Evolutionary conservation across 352 stramenopile species (phyloP), one percentile per base, ranked within the genome.

Genomic region (Phytopythium cucurbitacearum): DNA sequence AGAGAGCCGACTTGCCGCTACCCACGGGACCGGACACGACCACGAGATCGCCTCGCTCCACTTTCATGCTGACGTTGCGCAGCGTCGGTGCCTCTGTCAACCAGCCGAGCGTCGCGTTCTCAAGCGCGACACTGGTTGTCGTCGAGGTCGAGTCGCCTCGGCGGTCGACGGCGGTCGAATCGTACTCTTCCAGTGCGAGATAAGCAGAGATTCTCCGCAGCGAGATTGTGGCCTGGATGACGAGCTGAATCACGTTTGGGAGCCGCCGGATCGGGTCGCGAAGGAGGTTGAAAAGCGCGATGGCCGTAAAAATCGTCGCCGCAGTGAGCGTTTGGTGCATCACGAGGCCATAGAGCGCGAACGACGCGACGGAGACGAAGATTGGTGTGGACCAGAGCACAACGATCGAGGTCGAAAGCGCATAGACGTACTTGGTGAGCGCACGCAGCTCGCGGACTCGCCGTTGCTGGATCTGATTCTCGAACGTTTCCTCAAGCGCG

Each of bases 401-500:
- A 43, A 65, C 64, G 53, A 90, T 91, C 47, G 76, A 81, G 9
- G 60, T 33, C 6, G 60, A 48, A 0, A 40, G 40, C 59, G 67
- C 68, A 87, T 90, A 35, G 75, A 86, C 21, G 41, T 51, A 69
- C 10, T 35, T 45, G 52, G 45, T 62, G 94, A 89, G 77, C 67
- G 95, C 13, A 60, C 76, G 73, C 46, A 95, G 85, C 60, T 97
- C 96, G 58, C 91, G 80, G 11, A 73, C 56, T 36, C 90, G 73
- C 11, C 87, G 42, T 9, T 64, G 46, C 39, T 63, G 54, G 32
- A 98, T 84, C 61, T 95, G 82, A 10, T 85, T 80, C 8, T 69
- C 61, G 45, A 88, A 87, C 21, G 62, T 70, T 15, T 70, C 57
- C 64, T 98, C 95, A 94, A 94, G 98, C 1, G 90, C 92, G 53